phyloP scores from a whole-genome alignment of 768 basidiomycete species.

The Amanita pallidorosea region DNA sequence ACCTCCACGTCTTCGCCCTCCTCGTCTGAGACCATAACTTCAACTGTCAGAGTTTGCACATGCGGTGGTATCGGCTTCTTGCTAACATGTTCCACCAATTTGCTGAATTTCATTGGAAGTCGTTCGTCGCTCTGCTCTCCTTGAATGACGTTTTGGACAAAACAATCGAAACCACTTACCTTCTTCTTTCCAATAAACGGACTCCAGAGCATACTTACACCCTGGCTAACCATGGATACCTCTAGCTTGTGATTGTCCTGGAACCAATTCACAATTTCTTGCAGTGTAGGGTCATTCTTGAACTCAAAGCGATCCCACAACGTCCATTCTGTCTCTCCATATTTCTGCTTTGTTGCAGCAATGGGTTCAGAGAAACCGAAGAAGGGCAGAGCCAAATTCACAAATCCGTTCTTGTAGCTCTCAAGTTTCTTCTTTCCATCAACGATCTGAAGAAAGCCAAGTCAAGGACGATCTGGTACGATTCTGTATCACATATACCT shows the following conservation, averaged over 20 bases:
- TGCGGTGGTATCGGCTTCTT: constrained; percentile 87
- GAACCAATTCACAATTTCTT: constrained; percentile 82
- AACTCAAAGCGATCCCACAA: constrained; percentile 98
- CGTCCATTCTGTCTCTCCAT: constrained; percentile 85
- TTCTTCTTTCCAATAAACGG: constrained; percentile 90
- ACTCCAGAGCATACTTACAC: constrained; percentile 97
- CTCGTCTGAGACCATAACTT: constrained; percentile 91
- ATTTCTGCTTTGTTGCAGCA: constrained; percentile 81
- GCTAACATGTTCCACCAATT: constrained; percentile 86
- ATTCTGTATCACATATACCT: constrained; percentile 35
- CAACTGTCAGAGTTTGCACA: constrained; percentile 77
- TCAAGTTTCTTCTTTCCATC: constrained; percentile 92
- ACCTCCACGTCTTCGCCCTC: constrained; percentile 95
- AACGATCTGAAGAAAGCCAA: constrained; percentile 52
- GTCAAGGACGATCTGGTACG: background rate
- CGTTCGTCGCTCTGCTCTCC: constrained; percentile 68
- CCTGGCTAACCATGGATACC: constrained; percentile 92
- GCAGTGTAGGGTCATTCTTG: constrained; percentile 76
- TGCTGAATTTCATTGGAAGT: constrained; percentile 80
- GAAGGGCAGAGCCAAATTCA: constrained; percentile 96
- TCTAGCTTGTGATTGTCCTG: constrained; percentile 74
- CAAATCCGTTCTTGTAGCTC: constrained; percentile 96
- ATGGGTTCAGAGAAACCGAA: constrained; percentile 99
- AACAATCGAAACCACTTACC: constrained; percentile 34
- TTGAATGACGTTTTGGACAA: background rate